phyloP scores from a whole-genome alignment of 2,329 filamentous ascomycete species.

The Aspergillus ochraceoroseus region DNA sequence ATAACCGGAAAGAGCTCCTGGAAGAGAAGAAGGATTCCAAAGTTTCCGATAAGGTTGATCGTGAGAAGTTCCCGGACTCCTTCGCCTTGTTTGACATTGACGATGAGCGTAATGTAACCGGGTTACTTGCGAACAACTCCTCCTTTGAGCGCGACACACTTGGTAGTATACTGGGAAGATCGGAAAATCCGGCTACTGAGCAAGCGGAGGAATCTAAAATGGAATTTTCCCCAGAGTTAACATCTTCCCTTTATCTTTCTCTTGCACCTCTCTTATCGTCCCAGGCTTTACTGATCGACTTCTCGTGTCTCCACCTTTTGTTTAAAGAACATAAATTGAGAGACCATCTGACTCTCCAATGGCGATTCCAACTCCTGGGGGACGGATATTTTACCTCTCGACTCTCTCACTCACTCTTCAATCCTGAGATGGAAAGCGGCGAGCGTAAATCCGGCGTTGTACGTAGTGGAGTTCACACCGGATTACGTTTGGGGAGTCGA shows the following conservation, averaged over 20 bases:
- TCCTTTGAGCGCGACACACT: conserved; percentile 30
- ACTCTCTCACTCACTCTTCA: conserved; percentile 77
- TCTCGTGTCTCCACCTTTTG: conserved; percentile 68
- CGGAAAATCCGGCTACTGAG: conserved; percentile 21
- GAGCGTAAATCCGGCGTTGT: conserved; percentile 67
- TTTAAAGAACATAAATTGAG: conserved; percentile 69
- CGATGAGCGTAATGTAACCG: conserved; percentile 23
- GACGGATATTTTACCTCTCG: conserved; percentile 78
- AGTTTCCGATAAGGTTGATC: background rate
- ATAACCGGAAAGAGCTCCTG: conserved; percentile 33
- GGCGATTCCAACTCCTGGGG: conserved; percentile 75
- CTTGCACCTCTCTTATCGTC: conserved; percentile 68
- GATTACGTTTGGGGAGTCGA: conserved; percentile 73
- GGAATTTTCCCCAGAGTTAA: conserved; percentile 40
- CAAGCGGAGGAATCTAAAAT: conserved; percentile 11
- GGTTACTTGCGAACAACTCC: conserved; percentile 23
- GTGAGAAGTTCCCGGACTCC: conserved; percentile 18
- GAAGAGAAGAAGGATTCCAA: background rate
- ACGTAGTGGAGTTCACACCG: conserved; percentile 67
- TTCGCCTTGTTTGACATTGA: conserved; percentile 39
- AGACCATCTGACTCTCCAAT: conserved; percentile 68
- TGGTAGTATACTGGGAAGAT: conserved; percentile 26
- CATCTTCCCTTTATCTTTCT: conserved; percentile 60
- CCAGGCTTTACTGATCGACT: conserved; percentile 73
- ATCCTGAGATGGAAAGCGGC: conserved; percentile 72